Base-by-base conservation (phyloP, 2,329 filamentous ascomycete species). In the Trichoderma gracile region DNA sequence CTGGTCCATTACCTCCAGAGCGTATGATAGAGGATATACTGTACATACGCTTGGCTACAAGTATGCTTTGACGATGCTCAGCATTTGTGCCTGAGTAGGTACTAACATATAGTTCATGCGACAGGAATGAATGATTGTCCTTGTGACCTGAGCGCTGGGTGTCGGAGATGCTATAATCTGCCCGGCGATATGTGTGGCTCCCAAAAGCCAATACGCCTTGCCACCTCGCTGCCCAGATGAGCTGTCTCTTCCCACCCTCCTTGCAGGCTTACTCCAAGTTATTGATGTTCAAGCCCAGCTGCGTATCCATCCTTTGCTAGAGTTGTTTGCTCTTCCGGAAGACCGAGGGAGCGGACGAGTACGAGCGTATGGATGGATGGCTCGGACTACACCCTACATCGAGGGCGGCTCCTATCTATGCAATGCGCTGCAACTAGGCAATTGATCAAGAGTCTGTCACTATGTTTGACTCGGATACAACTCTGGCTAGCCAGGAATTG, bases 301-400 rank as follows among this genome's bases (percentile, higher is more conserved):
- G 56, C 33, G 38, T 42, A 25, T 33, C 56, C n/a, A n/a, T n/a
- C 45, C 56, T 59, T 59, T n/a, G 15, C n/a, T 50, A 27, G 19
- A 50, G 23, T 47, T n/a, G 27, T 42, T 42, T n/a, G 45, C 17
- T 49, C 21, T 14, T 50, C 19, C 30, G 46, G 23, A 23, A 17
- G 30, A 50, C 33, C 21, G 56, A 27, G 33, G 19, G 40, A 15
- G 19, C 56, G 19, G 27, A 50, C 46, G 33, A 27, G 19, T 42
- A 50, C 46, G 33, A 27, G 17, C 21, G 2, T 19, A 17, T 42
- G 56, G 27, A 59, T 42, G 56, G 56, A 27, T 27, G 45, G 45
- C 42, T 50, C 42, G 42, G 23, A 3, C 7, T 19, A 8, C 27
- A 23, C 45, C 56, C n/a, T 23, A 38, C 27, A 3, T 10, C 21